These are phyloP conservation scores for Mortierella sp. DNA, from an alignment of 371 early-diverging fungal species.

Conservation along the genomic window DNA sequence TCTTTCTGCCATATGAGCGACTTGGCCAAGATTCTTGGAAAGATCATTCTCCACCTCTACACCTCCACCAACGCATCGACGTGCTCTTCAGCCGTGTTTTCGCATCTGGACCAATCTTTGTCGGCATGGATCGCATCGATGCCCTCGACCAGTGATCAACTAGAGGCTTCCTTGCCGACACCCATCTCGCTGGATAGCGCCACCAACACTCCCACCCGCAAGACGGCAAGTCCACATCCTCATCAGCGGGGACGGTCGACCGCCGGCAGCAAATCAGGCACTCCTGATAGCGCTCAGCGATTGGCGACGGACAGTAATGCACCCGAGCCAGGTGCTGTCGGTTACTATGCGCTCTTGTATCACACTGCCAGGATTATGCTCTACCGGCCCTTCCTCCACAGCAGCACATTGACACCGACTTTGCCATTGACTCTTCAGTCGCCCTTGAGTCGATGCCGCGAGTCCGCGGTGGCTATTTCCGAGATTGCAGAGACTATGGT, in stretches of 20 bases:
- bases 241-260: constrained; percentile 59
- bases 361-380: constrained; percentile 52
- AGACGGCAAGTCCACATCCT: constrained; percentile 21
- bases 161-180: neutral
- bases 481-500: constrained; percentile 51
- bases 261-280: constrained; percentile 56
- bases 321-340: constrained; percentile 14
- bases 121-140: constrained; percentile 67
- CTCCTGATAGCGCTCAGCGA: constrained; percentile 61
- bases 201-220: constrained; percentile 31
- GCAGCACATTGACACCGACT: constrained; percentile 31
- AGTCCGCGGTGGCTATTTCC: constrained; percentile 50
- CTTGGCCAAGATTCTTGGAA: constrained; percentile 69
- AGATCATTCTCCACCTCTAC: constrained; percentile 67
- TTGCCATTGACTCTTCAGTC: constrained; percentile 48
- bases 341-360: constrained; percentile 37
- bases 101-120: constrained; percentile 66
- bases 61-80: constrained; percentile 63
- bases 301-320: constrained; percentile 1
- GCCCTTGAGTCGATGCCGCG: constrained; percentile 38
- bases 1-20: constrained; percentile 66
- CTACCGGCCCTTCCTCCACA: constrained; percentile 53
- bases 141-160: constrained; percentile 47
- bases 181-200: constrained; percentile 22
- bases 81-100: constrained; percentile 63